Base-by-base conservation (phyloP, 495 filamentous ascomycete genomes). In the Cairneyella variabilis region DNA sequence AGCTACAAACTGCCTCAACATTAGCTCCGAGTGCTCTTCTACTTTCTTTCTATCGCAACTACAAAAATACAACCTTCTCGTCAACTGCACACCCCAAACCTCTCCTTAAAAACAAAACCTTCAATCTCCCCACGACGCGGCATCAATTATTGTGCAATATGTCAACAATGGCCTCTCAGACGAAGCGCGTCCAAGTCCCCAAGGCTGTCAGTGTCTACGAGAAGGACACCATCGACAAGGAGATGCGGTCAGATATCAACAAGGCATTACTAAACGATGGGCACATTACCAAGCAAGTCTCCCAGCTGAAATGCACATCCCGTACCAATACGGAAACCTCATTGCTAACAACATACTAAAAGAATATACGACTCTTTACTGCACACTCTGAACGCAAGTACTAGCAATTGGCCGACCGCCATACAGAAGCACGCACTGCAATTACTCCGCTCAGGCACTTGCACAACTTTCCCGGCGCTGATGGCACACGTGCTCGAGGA, bases 351-450 rank as follows among this genome's bases (percentile, higher is more conserved):
- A 43, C 17, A 43, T n/a, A 21, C 26, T 20, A 20, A 12, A 56
- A 81, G 77, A 59, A 82, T 82, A 54, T 77, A 82, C 66, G 76
- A 79, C n/a, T 63, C 68, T 44, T 71, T 82, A 60, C 69, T 78
- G 5, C 76, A 79, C 65, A 62, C 72, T 16, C 76, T 80, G 45
- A 64, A 79, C 62, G 57, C 76, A 5, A 65, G 75, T 63, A 58
- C 62, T 16, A 64, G 72, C 56, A 79, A 82, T 67, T 82, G 78
- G 78, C 77, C 76, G 2, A 75, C 74, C n/a, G 39, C 65, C 32
- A 64, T 82, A 48, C 74, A 77, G 48, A 58, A 60, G 37, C 58
- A 64, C 52, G 78, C 77, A 28, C 67, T 80, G 17, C 23, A 69
- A 18, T 71, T 82, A 46, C 73, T 82, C 20, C 76, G 78, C 49